Evolutionary conservation across 768 basidiomycete species (phyloP), one percentile per base, ranked within the genome.

Genomic region (Mycena latifolia): DNA sequence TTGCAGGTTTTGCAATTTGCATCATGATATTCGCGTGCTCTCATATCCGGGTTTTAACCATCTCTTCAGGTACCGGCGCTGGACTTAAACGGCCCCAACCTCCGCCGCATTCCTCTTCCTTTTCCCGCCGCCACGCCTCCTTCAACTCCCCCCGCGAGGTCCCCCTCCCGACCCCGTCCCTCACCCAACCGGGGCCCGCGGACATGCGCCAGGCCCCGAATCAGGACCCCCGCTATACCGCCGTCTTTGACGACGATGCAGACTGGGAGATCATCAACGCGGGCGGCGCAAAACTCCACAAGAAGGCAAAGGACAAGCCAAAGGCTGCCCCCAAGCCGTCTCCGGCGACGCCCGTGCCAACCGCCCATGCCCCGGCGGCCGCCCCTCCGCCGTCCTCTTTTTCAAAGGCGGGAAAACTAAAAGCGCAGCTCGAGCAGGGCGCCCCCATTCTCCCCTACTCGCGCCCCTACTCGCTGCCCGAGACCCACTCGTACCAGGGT

Each of bases 121-220:
- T 75, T 64, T 71, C 77, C 11, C 87, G 85, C 73, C 82, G 87
- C 51, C 83, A 87, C 81, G 84, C 88, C 22, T 87, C 86, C 41
- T 83, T 88, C 71, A 81, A 84, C 73, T 82, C 84, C 20, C 87
- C 86, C 2, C 73, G 85, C 65, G 87, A 87, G 72, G 76, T 86
- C 41, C 85, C 87, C 11, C 76, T 86, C 46, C 84, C 85, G 24
- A 82, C 77, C 41, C 80, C 81, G 5, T 72, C 78, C 10, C 67
- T 71, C 22, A 58, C 61, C 66, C 66, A 39, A 66, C 14, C 55
- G 8, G 8, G 6, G 8, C 8, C 33, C 33, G 33, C 37, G 14
- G 37, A 39, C 51, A 65, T 59, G 64, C 56, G 52, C n/a, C n/a
- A n/a, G n/a, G n/a, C n/a, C n/a, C n/a, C n/a, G n/a, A n/a, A n/a